These are phyloP conservation scores for Zygosaccharomyces sapae DNA, from an alignment of 1,139 yeast species.

Conservation along the genomic window DNA sequence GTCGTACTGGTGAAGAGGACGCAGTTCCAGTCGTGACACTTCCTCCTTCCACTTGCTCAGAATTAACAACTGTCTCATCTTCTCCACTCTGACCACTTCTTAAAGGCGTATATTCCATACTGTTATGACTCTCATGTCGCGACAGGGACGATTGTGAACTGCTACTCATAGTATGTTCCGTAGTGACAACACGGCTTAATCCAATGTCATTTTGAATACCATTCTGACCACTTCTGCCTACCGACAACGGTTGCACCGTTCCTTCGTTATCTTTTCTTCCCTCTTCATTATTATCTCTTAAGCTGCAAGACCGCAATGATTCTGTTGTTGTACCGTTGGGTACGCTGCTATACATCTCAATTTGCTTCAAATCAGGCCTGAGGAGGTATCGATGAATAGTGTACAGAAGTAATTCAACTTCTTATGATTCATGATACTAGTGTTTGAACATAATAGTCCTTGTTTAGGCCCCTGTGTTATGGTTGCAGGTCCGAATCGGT, in stretches of 20 bases:
- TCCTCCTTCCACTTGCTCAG: neutral
- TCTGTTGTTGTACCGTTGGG: conserved; percentile 2
- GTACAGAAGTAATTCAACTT: neutral
- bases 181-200: conserved; percentile 14
- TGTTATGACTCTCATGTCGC: conserved; percentile 15
- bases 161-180: conserved; percentile 28
- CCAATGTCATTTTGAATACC: neutral
- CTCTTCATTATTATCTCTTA: neutral
- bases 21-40: neutral
- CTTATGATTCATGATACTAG: too few species aligned
- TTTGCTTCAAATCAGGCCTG: neutral
- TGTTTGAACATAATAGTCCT: neutral
- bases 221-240: neutral
- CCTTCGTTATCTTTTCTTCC: neutral
- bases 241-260: neutral
- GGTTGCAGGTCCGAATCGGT: conserved; percentile 3
- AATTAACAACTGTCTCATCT: conserved; percentile 11
- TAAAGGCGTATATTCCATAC: neutral
- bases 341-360: conserved; percentile 4
- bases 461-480: conserved; percentile 6
- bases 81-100: conserved; percentile 9
- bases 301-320: conserved; percentile 4
- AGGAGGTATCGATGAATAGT: neutral
- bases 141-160: conserved; percentile 35
- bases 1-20: conserved; percentile 14